Evolutionary conservation across 2,329 filamentous ascomycete species (phyloP).

Genomic region (Aaosphaeria pasadenensis): DNA sequence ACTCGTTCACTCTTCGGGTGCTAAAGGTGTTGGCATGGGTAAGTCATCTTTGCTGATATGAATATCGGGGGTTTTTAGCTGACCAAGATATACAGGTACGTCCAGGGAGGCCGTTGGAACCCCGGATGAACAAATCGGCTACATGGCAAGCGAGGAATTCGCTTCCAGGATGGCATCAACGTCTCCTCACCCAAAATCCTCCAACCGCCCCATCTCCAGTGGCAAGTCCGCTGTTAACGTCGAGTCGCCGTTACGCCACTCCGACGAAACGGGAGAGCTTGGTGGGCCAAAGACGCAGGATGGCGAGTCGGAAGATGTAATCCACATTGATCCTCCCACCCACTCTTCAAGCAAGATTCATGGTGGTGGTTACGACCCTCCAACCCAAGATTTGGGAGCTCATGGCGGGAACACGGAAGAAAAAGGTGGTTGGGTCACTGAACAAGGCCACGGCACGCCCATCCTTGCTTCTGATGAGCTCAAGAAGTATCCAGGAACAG

Average conservation of each 20-base stretch:
- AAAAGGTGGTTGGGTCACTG: conserved; percentile 53
- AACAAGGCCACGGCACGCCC: conserved; percentile 66
- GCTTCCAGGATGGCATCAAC: conserved; percentile 73
- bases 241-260: conserved; percentile 53
- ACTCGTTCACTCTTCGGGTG: conserved; percentile 71
- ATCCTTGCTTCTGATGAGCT: conserved; percentile 90
- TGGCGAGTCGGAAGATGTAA: conserved; percentile 56
- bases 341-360: conserved; percentile 43
- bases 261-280: conserved; percentile 46
- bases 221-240: conserved; percentile 41
- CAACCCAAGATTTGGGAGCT: conserved; percentile 51
- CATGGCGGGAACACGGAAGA: conserved; percentile 44
- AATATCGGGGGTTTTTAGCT: conserved; percentile 34
- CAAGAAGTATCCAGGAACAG: conserved; percentile 66
- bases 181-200: conserved; percentile 42
- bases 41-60: conserved; percentile 22
- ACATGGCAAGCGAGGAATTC: conserved; percentile 82
- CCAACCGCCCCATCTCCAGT: conserved; percentile 42
- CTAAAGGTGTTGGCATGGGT: conserved; percentile 52
- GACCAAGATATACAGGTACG: conserved; percentile 55
- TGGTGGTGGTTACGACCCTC: conserved; percentile 51
- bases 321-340: conserved; percentile 72
- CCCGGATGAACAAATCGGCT: conserved; percentile 87
- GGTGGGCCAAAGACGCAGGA: conserved; percentile 37
- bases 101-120: conserved; percentile 65